These are phyloP conservation scores for Lasiosphaeria hispida DNA, from an alignment of 495 filamentous ascomycete genomes.

Conservation along the genomic window DNA sequence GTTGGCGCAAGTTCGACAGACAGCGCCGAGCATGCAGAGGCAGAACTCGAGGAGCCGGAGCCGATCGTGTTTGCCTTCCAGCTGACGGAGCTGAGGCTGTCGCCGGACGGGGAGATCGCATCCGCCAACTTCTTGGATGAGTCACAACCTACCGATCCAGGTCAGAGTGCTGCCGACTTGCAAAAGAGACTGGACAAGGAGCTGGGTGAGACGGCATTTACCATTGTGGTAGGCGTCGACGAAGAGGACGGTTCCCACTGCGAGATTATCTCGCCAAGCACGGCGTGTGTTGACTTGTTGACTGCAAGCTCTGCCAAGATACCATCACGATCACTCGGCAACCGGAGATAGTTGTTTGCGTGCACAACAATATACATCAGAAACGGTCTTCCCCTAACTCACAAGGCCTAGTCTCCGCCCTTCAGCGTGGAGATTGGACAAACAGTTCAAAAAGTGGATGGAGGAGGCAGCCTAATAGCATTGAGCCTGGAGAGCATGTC, in stretches of 20 bases:
- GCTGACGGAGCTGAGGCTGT: constrained; percentile 7
- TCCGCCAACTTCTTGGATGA: not conserved
- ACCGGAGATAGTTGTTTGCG: no score
- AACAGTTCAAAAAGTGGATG: no score
- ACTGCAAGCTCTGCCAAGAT: constrained; percentile 18
- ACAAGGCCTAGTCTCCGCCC: no score
- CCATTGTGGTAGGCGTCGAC: constrained; percentile 7
- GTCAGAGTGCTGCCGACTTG: not conserved
- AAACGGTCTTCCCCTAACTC: no score
- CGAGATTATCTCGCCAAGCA: constrained; percentile 4
- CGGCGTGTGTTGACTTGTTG: constrained; percentile 12
- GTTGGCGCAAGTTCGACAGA: not conserved
- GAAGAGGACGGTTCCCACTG: constrained; percentile 2
- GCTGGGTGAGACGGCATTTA: constrained; percentile 9
- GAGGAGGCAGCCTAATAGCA: no score
- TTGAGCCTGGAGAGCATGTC: no score
- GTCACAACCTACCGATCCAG: not conserved
- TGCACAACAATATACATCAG: no score
- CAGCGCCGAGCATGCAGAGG: not conserved
- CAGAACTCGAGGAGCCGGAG: not conserved
- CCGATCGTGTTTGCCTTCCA: constrained; percentile 7
- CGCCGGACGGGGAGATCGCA: not conserved
- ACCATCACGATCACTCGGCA: not conserved
- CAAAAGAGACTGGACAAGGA: constrained; percentile 3
- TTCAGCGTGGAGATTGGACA: no score